These are phyloP conservation scores for Orbilia javanica DNA, from an alignment of 2,329 filamentous ascomycete species.

Conservation along the genomic window DNA sequence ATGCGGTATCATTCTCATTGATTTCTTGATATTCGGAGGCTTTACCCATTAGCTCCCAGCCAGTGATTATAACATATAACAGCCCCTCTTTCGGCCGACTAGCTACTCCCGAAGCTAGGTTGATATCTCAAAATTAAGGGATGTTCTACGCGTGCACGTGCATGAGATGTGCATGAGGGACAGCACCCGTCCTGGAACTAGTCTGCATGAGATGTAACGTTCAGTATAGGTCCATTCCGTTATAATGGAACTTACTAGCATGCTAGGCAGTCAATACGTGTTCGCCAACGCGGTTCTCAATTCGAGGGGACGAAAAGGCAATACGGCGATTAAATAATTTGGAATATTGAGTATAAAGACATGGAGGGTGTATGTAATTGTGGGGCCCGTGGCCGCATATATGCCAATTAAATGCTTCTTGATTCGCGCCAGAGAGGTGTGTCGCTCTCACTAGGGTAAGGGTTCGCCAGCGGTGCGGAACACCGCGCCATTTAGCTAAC, in stretches of 20 bases:
- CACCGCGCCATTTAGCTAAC: conserved; percentile 16
- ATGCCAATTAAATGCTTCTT: conserved; percentile 6
- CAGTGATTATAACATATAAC: not conserved
- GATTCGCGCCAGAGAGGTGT: conserved; percentile 3
- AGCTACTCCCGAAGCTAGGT: not conserved
- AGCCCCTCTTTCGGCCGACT: conserved; percentile 21
- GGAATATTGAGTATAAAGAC: conserved; percentile 17
- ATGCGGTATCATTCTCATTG: not conserved
- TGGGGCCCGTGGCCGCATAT: conserved; percentile 9
- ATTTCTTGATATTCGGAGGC: not conserved
- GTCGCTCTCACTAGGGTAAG: not conserved
- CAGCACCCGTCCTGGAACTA: not conserved
- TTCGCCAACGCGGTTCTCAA: not conserved
- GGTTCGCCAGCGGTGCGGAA: conserved; percentile 20
- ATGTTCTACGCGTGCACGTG: not conserved
- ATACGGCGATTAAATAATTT: conserved; percentile 43
- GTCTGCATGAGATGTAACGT: conserved; percentile 21
- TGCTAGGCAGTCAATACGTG: conserved; percentile 24
- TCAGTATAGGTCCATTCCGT: not conserved
- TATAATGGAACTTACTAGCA: not conserved
- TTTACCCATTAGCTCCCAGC: not conserved
- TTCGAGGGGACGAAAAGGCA: not conserved
- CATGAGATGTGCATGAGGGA: conserved; percentile 2
- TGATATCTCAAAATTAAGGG: conserved; percentile 24
- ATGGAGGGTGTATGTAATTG: conserved; percentile 1